A percentile compares a stretch with the other conserved stretches of the same genome.
Evolutionary conservation across 2,329 filamentous ascomycete genomes (phyloP).

Genomic region (Aspergillus sp.): DNA sequence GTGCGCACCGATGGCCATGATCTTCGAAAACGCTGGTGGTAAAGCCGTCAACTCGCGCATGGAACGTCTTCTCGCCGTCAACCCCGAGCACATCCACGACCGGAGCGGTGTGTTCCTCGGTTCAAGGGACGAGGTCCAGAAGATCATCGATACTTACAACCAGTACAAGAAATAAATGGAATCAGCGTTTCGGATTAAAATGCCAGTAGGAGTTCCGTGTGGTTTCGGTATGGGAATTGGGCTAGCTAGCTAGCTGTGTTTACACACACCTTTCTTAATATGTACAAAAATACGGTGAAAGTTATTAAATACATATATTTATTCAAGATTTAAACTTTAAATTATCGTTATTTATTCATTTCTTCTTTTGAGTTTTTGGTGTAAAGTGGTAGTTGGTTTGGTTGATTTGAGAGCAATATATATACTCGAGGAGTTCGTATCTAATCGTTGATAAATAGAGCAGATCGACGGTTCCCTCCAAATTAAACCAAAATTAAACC

Average conservation of each 20-base stretch:
- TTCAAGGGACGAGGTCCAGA: conserved; percentile 91
- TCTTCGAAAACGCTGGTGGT: conserved; percentile 97
- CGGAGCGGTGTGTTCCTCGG: conserved; percentile 94
- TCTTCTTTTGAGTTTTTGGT: not conserved
- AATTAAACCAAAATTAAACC: too few species aligned
- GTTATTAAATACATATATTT: conserved; percentile 1
- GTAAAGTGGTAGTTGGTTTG: too few species aligned
- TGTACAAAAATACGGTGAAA: not conserved
- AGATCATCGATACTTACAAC: conserved; percentile 83
- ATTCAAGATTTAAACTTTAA: not conserved
- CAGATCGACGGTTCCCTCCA: too few species aligned
- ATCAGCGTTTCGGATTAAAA: not conserved
- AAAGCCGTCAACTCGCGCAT: conserved; percentile 90
- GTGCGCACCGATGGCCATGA: conserved; percentile 97
- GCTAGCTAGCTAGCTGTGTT: not conserved
- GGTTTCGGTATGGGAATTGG: not conserved
- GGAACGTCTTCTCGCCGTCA: conserved; percentile 83
- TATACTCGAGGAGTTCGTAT: too few species aligned
- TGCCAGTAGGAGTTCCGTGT: conserved; percentile 9
- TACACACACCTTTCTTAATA: not conserved
- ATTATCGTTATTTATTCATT: not conserved
- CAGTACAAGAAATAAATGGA: conserved; percentile 33
- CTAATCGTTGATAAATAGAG: too few species aligned
- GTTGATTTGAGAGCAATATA: too few species aligned
- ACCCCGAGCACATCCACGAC: conserved; percentile 92